Percentiles rank a stretch among this genome's conserved stretches.
These are phyloP conservation scores for Coleophoma crateriformis DNA, from an alignment of 2,329 filamentous ascomycete genomes.

Conservation along the genomic window DNA sequence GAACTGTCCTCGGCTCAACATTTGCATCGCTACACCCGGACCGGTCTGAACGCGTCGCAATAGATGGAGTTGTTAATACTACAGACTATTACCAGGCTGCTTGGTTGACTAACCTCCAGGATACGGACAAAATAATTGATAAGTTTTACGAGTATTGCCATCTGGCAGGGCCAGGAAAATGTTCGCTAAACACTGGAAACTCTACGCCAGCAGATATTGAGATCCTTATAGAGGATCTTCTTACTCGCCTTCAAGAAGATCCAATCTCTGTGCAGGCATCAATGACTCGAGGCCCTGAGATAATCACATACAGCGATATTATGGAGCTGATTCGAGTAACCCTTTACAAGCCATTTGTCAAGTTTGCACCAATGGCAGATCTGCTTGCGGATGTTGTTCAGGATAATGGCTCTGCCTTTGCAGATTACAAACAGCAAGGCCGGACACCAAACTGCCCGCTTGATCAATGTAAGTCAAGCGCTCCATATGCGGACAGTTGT, in stretches of 20 bases:
- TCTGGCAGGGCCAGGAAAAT: conserved; percentile 22
- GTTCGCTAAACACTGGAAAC: conserved; percentile 10
- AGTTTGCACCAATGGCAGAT: not conserved
- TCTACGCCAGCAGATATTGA: not conserved
- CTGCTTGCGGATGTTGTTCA: conserved; percentile 9
- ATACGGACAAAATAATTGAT: conserved; percentile 15
- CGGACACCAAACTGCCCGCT: too few species aligned
- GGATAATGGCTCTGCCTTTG: conserved; percentile 29
- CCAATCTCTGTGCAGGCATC: conserved; percentile 1
- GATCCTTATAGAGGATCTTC: not conserved
- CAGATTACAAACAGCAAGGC: not conserved
- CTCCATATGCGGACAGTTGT: too few species aligned
- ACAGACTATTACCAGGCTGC: conserved; percentile 18
- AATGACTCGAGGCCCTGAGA: conserved; percentile 6
- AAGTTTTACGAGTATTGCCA: conserved; percentile 16
- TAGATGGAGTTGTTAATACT: conserved; percentile 9
- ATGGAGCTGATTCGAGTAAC: not conserved
- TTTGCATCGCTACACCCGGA: conserved; percentile 35
- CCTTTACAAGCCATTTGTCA: not conserved
- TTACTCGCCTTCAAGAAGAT: not conserved
- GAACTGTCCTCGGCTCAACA: conserved; percentile 32
- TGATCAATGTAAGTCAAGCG: too few species aligned
- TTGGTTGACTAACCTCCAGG: conserved; percentile 34
- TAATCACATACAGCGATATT: conserved; percentile 15
- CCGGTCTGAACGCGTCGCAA: conserved; percentile 31